These are phyloP conservation scores for Prunus mume DNA, from an alignment of 306 rosid species.

Conservation along the genomic window DNA sequence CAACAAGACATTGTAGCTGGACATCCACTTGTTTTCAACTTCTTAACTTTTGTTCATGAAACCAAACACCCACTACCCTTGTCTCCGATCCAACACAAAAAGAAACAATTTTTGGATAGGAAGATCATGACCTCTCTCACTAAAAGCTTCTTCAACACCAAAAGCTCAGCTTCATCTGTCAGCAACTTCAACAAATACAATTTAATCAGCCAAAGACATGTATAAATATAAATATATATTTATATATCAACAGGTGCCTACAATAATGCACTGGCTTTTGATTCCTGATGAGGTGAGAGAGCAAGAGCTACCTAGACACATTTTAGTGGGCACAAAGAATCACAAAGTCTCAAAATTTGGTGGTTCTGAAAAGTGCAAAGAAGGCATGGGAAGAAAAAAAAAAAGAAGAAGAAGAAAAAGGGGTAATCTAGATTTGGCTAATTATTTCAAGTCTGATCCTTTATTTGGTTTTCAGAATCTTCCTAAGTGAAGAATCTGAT, in stretches of 20 bases:
- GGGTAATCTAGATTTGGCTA: constrained; percentile 30
- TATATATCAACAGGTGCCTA: not conserved
- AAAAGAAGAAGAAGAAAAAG: not conserved
- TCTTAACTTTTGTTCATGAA: constrained; percentile 62
- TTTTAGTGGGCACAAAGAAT: constrained; percentile 48
- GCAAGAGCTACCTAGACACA: constrained; percentile 38
- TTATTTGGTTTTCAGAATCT: constrained; percentile 24
- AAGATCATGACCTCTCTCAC: constrained; percentile 31
- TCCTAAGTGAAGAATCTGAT: constrained; percentile 15
- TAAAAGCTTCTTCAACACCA: constrained; percentile 18
- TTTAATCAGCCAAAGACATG: constrained; percentile 11
- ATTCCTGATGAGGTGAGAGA: constrained; percentile 28
- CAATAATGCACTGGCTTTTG: constrained; percentile 42
- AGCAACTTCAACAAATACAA: constrained; percentile 49
- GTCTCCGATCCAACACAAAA: constrained; percentile 39
- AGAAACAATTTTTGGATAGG: constrained; percentile 27
- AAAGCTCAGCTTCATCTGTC: constrained; percentile 48
- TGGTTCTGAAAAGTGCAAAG: constrained; percentile 44
- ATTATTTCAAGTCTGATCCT: constrained; percentile 18
- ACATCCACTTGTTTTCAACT: constrained; percentile 70
- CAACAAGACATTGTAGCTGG: constrained; percentile 61
- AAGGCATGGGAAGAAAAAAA: not conserved
- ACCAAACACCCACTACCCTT: constrained; percentile 72
- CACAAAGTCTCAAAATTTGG: constrained; percentile 27
- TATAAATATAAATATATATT: too few relatives aligned